Base-by-base conservation (phyloP, 116 monocot species). In the Phalaenopsis hybrid region DNA sequence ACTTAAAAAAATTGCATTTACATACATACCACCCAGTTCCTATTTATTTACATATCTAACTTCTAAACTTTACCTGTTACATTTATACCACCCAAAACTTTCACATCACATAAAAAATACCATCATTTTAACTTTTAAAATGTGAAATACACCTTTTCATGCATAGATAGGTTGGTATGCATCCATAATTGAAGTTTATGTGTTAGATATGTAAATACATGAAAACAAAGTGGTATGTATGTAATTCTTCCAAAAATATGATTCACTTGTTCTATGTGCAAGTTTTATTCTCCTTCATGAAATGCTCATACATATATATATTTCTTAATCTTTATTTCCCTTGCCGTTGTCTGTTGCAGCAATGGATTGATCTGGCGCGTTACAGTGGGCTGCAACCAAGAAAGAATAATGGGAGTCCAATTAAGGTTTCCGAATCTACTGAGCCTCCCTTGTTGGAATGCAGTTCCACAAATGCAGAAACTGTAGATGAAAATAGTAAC, bases 291-390 rank as follows among this genome's bases (percentile, higher is more conserved):
- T 63, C 18, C n/a, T 21, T n/a, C 63, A 63, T 5, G 63, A 63
- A 63, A n/a, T 63, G 51, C 48, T 3, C 9, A 6, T 48, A 4
- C 5, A 0, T 0, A 12, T 51, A 12, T 23, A 25, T 63, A 12
- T 31, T 68, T 3, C 9, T 67, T 44, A 4, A 74, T 9, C 45
- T n/a, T 65, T 18, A 45, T 48, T 55, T 1, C 18, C 70, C 44
- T n/a, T 41, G 33, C 74, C 18, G 52, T 49, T 55, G 1, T 25
- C 70, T 50, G 21, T 43, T 89, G 83, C 88, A 92, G 92, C 92
- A 90, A 92, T 90, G 92, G 92, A 23, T 90, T 25, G 92, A 92
- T 92, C 78, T 92, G 4, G 90, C 92, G 72, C 83, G 92, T 61
- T 84, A 61, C 82, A 92, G 90, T 37, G 92, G 92, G 74, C 70